Conservation (phyloP, 345 rosid species). For the Microcos paniculata region DNA sequence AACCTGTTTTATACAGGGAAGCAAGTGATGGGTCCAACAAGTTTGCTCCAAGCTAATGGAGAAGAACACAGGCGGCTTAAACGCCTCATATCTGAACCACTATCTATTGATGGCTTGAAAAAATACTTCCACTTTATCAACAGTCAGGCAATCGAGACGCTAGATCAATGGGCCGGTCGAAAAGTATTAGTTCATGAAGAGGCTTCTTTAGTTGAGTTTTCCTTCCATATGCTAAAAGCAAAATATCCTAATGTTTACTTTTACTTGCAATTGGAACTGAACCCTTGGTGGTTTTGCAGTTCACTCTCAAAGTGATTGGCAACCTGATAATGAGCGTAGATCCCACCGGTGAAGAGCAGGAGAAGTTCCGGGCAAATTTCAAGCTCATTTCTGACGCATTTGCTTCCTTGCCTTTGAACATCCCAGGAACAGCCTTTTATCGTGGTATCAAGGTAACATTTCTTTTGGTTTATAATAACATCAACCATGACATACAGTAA, state of each 20-base stretch:
- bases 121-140: constrained; percentile 60
- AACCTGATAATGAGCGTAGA: constrained; percentile 79
- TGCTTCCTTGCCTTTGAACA: constrained; percentile 61
- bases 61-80: constrained; percentile 58
- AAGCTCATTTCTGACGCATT: constrained; percentile 64
- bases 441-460: constrained; percentile 57
- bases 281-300: constrained; percentile 39
- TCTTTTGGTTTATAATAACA: no score
- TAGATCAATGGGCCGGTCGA: constrained; percentile 51
- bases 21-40: constrained; percentile 59
- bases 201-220: constrained; percentile 63
- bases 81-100: constrained; percentile 56
- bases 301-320: constrained; percentile 65
- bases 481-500: no score
- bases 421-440: constrained; percentile 65
- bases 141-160: constrained; percentile 41
- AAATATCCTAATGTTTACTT: not conserved
- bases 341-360: constrained; percentile 57
- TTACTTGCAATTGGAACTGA: not conserved
- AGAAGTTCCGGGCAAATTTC: constrained; percentile 58
- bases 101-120: constrained; percentile 58
- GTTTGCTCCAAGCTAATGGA: constrained; percentile 63
- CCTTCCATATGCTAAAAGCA: not conserved
- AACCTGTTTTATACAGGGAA: constrained; percentile 66
- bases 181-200: constrained; percentile 55